Conservation (phyloP, 2,329 filamentous ascomycete genomes). For the Beauveria asiatica region DNA sequence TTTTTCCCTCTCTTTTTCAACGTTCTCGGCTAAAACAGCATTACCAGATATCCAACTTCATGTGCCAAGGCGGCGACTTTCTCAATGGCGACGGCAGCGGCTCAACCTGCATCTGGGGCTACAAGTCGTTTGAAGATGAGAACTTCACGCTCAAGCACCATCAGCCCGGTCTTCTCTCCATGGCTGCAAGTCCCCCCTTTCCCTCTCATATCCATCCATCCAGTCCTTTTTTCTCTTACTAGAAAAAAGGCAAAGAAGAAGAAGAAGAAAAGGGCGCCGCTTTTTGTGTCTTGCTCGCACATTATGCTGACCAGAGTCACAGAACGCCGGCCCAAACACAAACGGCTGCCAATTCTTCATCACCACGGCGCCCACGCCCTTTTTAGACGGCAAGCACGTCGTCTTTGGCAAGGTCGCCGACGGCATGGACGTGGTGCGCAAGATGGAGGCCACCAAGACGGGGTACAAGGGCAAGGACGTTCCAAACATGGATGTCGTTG, state of each 20-base stretch:
- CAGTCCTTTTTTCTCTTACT: not conserved
- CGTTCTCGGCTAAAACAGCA: too few species aligned
- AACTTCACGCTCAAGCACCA: conserved; percentile 79
- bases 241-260: too few species aligned
- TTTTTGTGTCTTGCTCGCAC: too few species aligned
- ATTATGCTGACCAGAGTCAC: not conserved
- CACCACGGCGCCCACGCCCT: conserved; percentile 78
- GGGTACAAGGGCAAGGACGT: conserved; percentile 65
- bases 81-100: conserved; percentile 88
- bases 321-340: conserved; percentile 87
- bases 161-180: conserved; percentile 71
- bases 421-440: conserved; percentile 82
- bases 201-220: not conserved
- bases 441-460: conserved; percentile 87
- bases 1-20: too few species aligned
- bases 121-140: conserved; percentile 78
- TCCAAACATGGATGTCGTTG: conserved; percentile 74
- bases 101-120: conserved; percentile 79
- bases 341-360: conserved; percentile 98
- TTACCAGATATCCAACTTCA: conserved; percentile 80
- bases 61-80: conserved; percentile 97
- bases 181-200: conserved; percentile 65
- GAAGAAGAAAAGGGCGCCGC: too few species aligned
- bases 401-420: conserved; percentile 88
- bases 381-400: conserved; percentile 87